These are phyloP conservation scores for Eucalyptus cloeziana DNA, from an alignment of 345 rosid species.

Conservation along the genomic window DNA sequence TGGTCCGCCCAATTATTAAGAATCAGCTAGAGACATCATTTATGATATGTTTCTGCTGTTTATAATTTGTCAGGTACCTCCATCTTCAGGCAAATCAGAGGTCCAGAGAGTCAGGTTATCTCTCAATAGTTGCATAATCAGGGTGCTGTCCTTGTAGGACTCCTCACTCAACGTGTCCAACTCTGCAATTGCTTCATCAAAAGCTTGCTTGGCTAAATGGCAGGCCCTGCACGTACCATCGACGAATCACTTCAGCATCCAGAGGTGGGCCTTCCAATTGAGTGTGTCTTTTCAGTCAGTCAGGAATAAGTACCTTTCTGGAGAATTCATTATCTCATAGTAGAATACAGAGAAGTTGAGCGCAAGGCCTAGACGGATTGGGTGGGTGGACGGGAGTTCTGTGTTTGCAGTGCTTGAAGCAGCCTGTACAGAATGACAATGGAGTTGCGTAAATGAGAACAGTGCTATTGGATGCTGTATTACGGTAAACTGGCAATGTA, in stretches of 20 bases:
- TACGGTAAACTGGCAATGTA: not conserved
- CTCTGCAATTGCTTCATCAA: constrained; percentile 95
- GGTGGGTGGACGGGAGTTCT: constrained; percentile 95
- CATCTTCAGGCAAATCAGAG: constrained; percentile 98
- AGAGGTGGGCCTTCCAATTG: not conserved
- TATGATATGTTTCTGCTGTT: not conserved
- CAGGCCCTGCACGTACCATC: constrained; percentile 59
- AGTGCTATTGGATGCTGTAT: not conserved
- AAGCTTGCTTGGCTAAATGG: constrained; percentile 97
- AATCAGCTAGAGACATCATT: not conserved
- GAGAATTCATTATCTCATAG: constrained; percentile 98
- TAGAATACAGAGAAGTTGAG: constrained; percentile 98
- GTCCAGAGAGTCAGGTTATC: constrained; percentile 99
- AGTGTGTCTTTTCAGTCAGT: not conserved
- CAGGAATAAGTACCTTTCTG: constrained; percentile 52
- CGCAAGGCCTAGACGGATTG: constrained; percentile 97
- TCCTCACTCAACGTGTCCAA: constrained; percentile 94
- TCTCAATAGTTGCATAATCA: constrained; percentile 96
- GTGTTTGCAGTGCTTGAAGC: constrained; percentile 82
- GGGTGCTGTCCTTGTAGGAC: constrained; percentile 97
- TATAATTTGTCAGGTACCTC: constrained; percentile 28
- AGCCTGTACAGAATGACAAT: constrained; percentile 28
- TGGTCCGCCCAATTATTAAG: not conserved
- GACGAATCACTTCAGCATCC: not conserved
- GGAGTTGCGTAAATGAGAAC: not conserved